A percentile compares a stretch with the other conserved stretches of the same genome.
These are phyloP conservation scores for Medicago arabica DNA, from an alignment of 306 rosid species.

Conservation along the genomic window DNA sequence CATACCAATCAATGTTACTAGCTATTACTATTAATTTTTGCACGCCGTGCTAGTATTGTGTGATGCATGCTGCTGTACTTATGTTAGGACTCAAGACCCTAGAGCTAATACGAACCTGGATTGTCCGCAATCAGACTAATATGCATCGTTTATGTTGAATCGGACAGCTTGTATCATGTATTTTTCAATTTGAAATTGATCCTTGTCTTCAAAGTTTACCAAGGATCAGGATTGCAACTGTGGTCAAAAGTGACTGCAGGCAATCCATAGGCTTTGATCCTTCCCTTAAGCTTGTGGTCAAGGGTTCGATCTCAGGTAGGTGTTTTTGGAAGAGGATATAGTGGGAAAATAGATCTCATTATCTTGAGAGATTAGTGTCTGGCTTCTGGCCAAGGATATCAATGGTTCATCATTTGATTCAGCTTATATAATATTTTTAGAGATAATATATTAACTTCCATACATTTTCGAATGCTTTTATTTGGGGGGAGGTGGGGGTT, in stretches of 20 bases:
- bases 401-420: background rate
- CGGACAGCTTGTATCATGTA: background rate
- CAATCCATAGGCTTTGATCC: background rate
- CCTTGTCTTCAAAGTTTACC: no score
- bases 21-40: slow-evolving; percentile 19
- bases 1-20: slow-evolving; percentile 5
- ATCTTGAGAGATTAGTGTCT: no score
- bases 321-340: background rate
- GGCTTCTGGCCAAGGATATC: no score
- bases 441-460: no score
- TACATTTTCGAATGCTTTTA: no score
- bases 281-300: background rate
- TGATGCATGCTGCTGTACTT: slow-evolving; percentile 28
- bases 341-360: background rate
- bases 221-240: background rate
- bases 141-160: background rate
- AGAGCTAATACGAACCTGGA: background rate
- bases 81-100: background rate
- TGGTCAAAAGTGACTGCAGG: background rate
- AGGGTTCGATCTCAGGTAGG: background rate
- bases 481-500: no score
- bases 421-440: no score
- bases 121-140: background rate
- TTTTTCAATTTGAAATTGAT: background rate
- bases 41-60: slow-evolving; percentile 26